Evolutionary conservation across 2,329 filamentous ascomycete genomes (phyloP).

Genomic region (Pestalotiopsis sp.): DNA sequence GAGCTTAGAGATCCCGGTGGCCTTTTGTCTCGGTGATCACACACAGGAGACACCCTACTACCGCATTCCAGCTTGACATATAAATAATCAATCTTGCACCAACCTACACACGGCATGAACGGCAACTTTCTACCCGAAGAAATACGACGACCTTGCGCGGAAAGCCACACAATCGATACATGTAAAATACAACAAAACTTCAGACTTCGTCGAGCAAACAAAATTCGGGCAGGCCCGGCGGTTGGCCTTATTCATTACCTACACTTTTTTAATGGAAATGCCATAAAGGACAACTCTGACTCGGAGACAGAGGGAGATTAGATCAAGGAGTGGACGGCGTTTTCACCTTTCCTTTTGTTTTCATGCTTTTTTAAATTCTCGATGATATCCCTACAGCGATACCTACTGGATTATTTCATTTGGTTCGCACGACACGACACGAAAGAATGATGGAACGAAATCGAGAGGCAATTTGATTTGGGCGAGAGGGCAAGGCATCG

Average conservation of each 20-base stretch:
- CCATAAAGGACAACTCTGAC: conserved; percentile 6
- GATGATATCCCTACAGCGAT: conserved; percentile 1
- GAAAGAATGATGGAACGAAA: background rate
- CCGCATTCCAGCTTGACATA: background rate
- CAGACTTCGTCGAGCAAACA: background rate
- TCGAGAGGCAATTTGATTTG: background rate
- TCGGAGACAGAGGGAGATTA: conserved; percentile 3
- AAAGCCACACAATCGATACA: conserved; percentile 5
- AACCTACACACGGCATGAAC: background rate
- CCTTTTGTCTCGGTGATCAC: conserved; percentile 28
- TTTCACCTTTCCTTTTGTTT: background rate
- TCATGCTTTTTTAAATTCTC: background rate
- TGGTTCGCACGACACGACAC: background rate
- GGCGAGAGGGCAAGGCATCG: background rate
- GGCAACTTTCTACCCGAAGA: conserved; percentile 5
- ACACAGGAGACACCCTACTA: background rate
- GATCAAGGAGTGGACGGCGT: conserved; percentile 5
- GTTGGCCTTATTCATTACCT: background rate
- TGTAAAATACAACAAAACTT: conserved; percentile 4
- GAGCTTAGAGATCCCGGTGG: conserved; percentile 43
- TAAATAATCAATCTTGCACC: background rate
- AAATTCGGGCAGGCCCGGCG: conserved; percentile 4
- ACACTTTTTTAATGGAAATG: conserved; percentile 1
- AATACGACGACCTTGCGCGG: conserved; percentile 19
- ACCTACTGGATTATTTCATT: background rate